Base-by-base conservation (phyloP, 2,329 filamentous ascomycete genomes). In the Diaporthe ilicicola region DNA sequence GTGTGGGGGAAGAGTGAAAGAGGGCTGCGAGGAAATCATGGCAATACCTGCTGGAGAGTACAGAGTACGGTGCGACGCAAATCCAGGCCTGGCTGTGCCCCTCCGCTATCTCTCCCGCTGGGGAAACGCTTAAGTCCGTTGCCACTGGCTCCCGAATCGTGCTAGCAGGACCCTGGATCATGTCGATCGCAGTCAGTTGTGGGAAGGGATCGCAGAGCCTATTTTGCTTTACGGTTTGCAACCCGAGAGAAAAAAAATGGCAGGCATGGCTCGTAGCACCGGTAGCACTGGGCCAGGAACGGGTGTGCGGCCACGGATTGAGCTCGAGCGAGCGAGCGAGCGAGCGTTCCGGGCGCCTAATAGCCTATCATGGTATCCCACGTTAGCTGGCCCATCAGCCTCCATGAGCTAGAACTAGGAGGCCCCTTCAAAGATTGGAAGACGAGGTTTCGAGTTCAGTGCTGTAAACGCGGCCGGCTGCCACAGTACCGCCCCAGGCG, bases 211-310 rank as follows among this genome's bases (percentile, higher is more conserved):
- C 29, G 29, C n/a, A 50, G 27, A 64, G 59, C 59, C 44, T 64
- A 50, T 37, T 64, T 4, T 27, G n/a, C 42, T 50, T 62, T 64
- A 64, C 59, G 24, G 29, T 64, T 64, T 64, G 44, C 44, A 61
- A 24, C 24, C 29, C 13, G 22, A n/a, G n/a, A n/a, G n/a, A n/a
- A n/a, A n/a, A 19, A 17, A 24, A 22, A 59, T 44, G 37, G 37
- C 37, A 37, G 42, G n/a, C 59, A n/a, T 42, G 59, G 9, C 8
- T n/a, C n/a, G n/a, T n/a, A 39, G 37, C 37, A 39, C 27, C 12
- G 44, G 59, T 50, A 12, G 44, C 4, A 64, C 48, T 27, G 44
- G 59, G 42, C 59, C 44, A 37, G 59, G 59, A 64, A 62, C 59
- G 32, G 59, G 27, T 37, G 44, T n/a, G 44, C 29, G 10, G 15